Evolutionary conservation across 2,329 filamentous ascomycete species (phyloP).

Genomic region (Pseudogymnoascus sp.): DNA sequence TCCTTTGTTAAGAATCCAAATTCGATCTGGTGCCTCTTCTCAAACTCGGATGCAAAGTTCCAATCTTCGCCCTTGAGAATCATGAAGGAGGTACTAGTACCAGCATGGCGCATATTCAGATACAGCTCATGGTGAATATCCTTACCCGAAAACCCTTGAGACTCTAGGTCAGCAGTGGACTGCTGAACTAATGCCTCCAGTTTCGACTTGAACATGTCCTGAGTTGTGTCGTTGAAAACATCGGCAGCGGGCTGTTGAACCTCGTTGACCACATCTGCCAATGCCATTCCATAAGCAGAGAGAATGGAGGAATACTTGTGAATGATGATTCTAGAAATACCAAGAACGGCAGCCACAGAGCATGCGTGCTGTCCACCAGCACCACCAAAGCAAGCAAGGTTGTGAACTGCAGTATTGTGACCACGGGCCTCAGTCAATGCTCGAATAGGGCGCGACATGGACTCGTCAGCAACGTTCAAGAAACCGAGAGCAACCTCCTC

Average conservation of each 20-base stretch:
- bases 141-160: constrained; percentile 67
- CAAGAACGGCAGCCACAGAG: constrained; percentile 73
- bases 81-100: constrained; percentile 84
- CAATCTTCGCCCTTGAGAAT: constrained; percentile 65
- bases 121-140: constrained; percentile 84
- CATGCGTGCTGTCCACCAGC: constrained; percentile 87
- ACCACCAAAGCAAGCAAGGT: constrained; percentile 83
- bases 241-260: constrained; percentile 64
- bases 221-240: constrained; percentile 46
- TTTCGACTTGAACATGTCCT: constrained; percentile 55
- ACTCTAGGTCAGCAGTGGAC: constrained; percentile 54
- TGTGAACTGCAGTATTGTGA: constrained; percentile 78
- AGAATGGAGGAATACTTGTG: constrained; percentile 82
- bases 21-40: constrained; percentile 78
- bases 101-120: constrained; percentile 82
- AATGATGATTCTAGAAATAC: constrained; percentile 76
- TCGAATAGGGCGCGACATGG: constrained; percentile 82
- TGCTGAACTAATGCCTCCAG: constrained; percentile 69
- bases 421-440: constrained; percentile 86
- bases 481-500: constrained; percentile 57
- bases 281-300: constrained; percentile 84
- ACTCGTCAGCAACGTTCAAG: constrained; percentile 82
- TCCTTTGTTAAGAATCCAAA: constrained; percentile 81
- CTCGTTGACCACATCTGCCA: constrained; percentile 88
- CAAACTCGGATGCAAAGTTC: constrained; percentile 74